Conservation (phyloP, 352 stramenopile genomes). For the Phytopythium mirpurense region DNA sequence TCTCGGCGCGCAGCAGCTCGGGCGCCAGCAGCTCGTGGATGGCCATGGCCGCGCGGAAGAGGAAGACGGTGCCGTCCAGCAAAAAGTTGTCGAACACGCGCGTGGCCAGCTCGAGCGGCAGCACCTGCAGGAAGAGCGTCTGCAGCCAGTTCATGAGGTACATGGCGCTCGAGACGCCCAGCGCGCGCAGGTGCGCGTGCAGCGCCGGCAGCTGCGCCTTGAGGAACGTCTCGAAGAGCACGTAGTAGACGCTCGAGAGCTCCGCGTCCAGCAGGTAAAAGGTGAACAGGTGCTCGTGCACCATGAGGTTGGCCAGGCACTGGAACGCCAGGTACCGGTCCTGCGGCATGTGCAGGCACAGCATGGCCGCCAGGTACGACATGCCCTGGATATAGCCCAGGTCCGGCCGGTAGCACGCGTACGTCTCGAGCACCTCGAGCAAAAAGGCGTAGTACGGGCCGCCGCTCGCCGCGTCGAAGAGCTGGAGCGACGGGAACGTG, state of each 20-base stretch:
- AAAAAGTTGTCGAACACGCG: slow-evolving; percentile 84
- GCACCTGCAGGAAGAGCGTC: slow-evolving; percentile 80
- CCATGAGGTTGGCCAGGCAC: slow-evolving; percentile 84
- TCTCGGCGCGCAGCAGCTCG: slow-evolving; percentile 48
- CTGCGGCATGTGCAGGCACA: slow-evolving; percentile 83
- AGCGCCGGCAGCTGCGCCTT: slow-evolving; percentile 38
- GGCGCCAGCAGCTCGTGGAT: slow-evolving; percentile 66
- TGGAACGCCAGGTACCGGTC: slow-evolving; percentile 82
- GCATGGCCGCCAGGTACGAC: slow-evolving; percentile 82
- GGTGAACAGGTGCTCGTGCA: slow-evolving; percentile 85
- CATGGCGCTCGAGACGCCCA: slow-evolving; percentile 71
- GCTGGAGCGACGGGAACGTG: slow-evolving; percentile 76
- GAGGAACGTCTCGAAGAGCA: slow-evolving; percentile 72
- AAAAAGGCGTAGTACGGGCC: slow-evolving; percentile 75
- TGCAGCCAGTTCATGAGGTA: slow-evolving; percentile 89
- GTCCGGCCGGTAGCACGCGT: slow-evolving; percentile 83
- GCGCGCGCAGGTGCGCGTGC: slow-evolving; percentile 40
- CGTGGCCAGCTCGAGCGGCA: slow-evolving; percentile 70
- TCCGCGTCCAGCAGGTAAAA: slow-evolving; percentile 84
- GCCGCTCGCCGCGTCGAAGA: slow-evolving; percentile 55
- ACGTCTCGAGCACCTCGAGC: slow-evolving; percentile 81
- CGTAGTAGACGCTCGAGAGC: slow-evolving; percentile 78
- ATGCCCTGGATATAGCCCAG: slow-evolving; percentile 89
- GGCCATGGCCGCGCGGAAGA: slow-evolving; percentile 78
- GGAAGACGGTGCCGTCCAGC: slow-evolving; percentile 77